A percentile compares a stretch with the other conserved stretches of the same genome.
Conservation (phyloP, 441 rosid genomes). For the Euphorbia celastroides region DNA sequence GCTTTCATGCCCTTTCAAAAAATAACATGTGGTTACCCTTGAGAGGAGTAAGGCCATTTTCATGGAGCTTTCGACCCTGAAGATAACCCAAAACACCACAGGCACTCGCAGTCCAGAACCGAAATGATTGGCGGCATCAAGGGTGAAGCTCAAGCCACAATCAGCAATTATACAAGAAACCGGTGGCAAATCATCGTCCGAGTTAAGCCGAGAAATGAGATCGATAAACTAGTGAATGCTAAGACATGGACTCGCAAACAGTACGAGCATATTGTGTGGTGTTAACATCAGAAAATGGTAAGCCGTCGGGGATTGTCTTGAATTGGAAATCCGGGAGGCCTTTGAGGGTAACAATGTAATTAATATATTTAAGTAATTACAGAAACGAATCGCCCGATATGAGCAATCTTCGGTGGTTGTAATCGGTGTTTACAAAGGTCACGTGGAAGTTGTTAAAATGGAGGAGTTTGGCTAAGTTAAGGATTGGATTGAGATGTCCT, state of each 20-base stretch:
- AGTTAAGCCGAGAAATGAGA: neutral
- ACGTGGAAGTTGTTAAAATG: constrained; percentile 33
- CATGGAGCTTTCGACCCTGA: neutral
- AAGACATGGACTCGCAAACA: constrained; percentile 24
- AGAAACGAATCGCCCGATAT: constrained; percentile 26
- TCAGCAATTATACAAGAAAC: constrained; percentile 15
- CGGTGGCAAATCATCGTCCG: constrained; percentile 2
- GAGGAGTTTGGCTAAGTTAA: constrained; percentile 40
- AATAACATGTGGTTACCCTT: no score
- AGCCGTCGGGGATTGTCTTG: constrained; percentile 39
- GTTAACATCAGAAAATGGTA: constrained; percentile 23
- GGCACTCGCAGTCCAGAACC: constrained; percentile 17
- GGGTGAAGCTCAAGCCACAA: neutral
- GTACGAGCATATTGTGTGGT: constrained; percentile 34
- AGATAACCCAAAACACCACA: constrained; percentile 8
- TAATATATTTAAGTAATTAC: no score
- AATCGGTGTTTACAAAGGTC: no score
- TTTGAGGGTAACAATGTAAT: constrained; percentile 21
- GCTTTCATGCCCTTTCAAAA: no score
- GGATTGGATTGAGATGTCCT: constrained; percentile 45
- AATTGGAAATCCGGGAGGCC: constrained; percentile 37
- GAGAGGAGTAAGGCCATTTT: neutral
- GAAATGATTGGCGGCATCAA: constrained; percentile 16
- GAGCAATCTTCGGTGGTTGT: constrained; percentile 35
- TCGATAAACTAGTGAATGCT: constrained; percentile 23